Percentiles rank a stretch among this genome's conserved stretches.
Evolutionary conservation across 1,284 basidiomycete genomes (phyloP).

Genomic region (Ganoderma lingzhi): DNA sequence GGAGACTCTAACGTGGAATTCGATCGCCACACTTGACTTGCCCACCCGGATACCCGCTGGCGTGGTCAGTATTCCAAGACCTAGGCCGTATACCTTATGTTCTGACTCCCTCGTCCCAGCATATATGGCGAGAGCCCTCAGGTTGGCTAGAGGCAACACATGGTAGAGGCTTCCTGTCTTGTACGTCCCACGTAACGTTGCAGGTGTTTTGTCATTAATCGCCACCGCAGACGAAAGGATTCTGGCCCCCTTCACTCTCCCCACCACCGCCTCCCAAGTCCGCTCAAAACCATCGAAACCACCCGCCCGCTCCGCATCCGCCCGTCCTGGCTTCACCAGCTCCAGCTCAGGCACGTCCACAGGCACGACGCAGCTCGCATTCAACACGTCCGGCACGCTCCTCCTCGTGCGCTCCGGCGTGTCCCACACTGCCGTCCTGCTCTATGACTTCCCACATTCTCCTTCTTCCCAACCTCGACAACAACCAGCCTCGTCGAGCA

Average conservation of each 20-base stretch:
- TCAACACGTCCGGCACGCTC: constrained; percentile 78
- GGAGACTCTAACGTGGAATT: constrained; percentile 81
- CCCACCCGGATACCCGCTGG: constrained; percentile 60
- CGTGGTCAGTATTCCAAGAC: constrained; percentile 55
- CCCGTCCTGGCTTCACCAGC: constrained; percentile 9
- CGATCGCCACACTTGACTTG: constrained; percentile 70
- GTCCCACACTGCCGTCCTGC: constrained; percentile 57
- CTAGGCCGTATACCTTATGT: neutral
- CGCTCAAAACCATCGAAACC: constrained; percentile 66
- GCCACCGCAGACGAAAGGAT: constrained; percentile 64
- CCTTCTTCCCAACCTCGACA: neutral
- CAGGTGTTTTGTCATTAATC: neutral
- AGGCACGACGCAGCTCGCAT: constrained; percentile 64
- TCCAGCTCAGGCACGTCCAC: constrained; percentile 6
- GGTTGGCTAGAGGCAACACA: constrained; percentile 84
- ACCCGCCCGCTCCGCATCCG: constrained; percentile 33
- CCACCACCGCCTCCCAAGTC: constrained; percentile 55
- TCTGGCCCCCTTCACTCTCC: constrained; percentile 62
- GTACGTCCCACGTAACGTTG: constrained; percentile 49
- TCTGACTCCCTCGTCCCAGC: constrained; percentile 10
- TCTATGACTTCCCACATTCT: constrained; percentile 43
- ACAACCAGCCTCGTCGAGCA: neutral
- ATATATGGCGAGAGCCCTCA: constrained; percentile 81
- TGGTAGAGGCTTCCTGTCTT: constrained; percentile 84
- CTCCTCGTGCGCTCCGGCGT: constrained; percentile 77